Percentiles rank a stretch among this genome's conserved stretches.
Conservation (phyloP, 192 early-diverging fungal species). For the Borealophlyctis nickersoniae region DNA sequence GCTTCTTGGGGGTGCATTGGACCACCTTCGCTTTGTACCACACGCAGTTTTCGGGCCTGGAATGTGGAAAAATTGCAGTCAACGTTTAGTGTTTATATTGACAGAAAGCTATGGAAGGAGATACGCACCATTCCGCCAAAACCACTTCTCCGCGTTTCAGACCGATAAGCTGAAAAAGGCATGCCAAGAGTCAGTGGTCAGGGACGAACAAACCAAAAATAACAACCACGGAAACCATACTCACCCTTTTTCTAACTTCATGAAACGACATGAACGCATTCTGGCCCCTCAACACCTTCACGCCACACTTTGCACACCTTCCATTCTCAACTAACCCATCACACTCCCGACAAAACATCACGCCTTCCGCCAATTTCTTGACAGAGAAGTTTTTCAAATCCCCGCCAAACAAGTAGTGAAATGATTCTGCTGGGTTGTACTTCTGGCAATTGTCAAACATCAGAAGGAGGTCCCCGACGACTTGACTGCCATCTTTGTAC, state of each 20-base stretch:
- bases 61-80: too few relatives aligned
- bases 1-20: too few relatives aligned
- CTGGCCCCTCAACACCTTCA: background rate
- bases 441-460: background rate
- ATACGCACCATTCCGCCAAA: background rate
- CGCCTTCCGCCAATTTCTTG: background rate
- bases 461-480: background rate
- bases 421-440: background rate
- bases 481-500: background rate
- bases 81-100: too few relatives aligned
- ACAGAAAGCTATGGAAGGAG: too few relatives aligned
- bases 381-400: background rate
- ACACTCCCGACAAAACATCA: background rate
- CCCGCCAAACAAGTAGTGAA: background rate
- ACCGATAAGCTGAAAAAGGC: too few relatives aligned
- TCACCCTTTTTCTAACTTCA: background rate
- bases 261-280: background rate
- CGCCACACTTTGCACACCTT: constrained; percentile 3
- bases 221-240: too few relatives aligned
- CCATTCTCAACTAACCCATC: background rate
- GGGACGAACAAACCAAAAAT: too few relatives aligned
- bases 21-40: too few relatives aligned
- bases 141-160: background rate
- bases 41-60: too few relatives aligned
- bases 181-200: too few relatives aligned